A percentile compares a stretch with the other conserved stretches of the same genome.
phyloP scores from a whole-genome alignment of 257 asterid genomes.

The Solanum sparsipilum region DNA sequence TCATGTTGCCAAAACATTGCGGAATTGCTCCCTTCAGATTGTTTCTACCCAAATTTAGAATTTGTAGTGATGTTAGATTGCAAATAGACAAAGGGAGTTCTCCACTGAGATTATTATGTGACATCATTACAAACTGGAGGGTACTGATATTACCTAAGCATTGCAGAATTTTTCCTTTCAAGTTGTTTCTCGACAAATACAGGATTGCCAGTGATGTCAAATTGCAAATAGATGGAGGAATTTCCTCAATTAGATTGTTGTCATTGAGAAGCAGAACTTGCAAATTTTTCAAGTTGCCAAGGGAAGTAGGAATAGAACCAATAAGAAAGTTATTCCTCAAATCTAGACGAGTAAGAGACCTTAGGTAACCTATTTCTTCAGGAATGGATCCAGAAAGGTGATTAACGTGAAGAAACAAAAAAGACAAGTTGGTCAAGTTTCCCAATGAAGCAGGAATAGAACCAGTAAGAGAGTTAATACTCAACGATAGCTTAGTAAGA shows the following conservation, averaged over 20 bases:
- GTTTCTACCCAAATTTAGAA: background rate
- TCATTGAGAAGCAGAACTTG: background rate
- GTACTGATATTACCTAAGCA: background rate
- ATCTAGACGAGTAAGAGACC: background rate
- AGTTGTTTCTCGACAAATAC: background rate
- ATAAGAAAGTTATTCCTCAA: background rate
- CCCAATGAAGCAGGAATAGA: background rate
- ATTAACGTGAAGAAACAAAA: background rate
- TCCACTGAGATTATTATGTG: background rate
- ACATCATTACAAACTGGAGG: background rate
- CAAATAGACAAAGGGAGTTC: background rate
- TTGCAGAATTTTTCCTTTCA: background rate
- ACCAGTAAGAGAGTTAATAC: background rate
- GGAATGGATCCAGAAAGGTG: background rate
- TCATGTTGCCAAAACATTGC: background rate
- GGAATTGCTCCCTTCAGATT: background rate
- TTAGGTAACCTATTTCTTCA: background rate
- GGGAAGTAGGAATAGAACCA: background rate
- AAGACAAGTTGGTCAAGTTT: background rate
- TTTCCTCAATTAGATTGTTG: background rate
- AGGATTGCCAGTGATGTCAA: background rate
- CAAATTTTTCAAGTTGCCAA: background rate
- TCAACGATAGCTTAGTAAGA: background rate
- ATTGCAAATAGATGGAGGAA: background rate
- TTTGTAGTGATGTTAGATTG: background rate